Conservation (phyloP, 192 early-diverging fungal species). For the Spizellomyces punctatus region DNA sequence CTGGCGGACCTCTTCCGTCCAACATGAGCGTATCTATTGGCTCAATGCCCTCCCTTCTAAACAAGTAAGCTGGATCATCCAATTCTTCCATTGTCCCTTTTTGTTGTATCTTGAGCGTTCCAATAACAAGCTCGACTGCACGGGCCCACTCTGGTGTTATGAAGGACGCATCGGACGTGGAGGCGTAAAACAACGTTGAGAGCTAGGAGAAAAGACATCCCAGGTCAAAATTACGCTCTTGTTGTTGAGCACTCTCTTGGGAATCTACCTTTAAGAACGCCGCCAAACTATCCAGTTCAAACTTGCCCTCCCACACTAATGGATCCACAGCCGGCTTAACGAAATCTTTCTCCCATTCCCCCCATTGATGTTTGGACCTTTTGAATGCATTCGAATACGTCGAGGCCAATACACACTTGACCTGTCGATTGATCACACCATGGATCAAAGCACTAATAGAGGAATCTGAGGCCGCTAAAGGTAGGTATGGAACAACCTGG, state of each 20-base stretch:
- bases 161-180: constrained; percentile 50
- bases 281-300: constrained; percentile 69
- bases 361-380: not conserved
- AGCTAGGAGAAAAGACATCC: constrained; percentile 12
- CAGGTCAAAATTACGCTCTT: not conserved
- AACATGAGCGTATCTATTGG: constrained; percentile 50
- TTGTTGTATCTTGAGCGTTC: constrained; percentile 47
- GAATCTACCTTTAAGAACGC: constrained; percentile 54
- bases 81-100: constrained; percentile 41
- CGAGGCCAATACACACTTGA: constrained; percentile 41
- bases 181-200: constrained; percentile 52
- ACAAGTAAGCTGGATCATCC: constrained; percentile 19
- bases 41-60: constrained; percentile 30
- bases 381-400: constrained; percentile 72
- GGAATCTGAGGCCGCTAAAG: constrained; percentile 40
- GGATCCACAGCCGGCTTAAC: constrained; percentile 47
- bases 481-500: constrained; percentile 63
- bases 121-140: constrained; percentile 50
- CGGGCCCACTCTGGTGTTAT: constrained; percentile 43
- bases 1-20: constrained; percentile 40
- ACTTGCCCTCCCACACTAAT: constrained; percentile 66
- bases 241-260: not conserved
- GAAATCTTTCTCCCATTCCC: constrained; percentile 35
- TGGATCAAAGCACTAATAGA: constrained; percentile 49
- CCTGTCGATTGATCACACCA: constrained; percentile 61